Evolutionary conservation across 1,284 basidiomycete genomes (phyloP).

Genomic region (Puccinia horiana): DNA sequence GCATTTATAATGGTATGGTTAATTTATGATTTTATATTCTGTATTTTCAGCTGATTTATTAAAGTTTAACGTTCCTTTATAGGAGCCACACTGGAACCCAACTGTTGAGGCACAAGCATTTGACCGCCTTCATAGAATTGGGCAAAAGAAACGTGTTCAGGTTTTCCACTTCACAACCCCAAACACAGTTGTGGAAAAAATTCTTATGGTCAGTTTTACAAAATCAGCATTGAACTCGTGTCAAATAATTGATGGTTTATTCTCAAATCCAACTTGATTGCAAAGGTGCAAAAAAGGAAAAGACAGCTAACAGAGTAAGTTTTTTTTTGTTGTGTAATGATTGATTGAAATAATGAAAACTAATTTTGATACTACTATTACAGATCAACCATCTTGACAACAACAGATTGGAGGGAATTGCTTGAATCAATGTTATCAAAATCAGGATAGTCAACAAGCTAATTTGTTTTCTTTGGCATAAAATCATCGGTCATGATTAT

Average conservation of each 20-base stretch:
- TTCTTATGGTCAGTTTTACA: neutral
- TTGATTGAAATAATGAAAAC: neutral
- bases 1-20: constrained; percentile 20
- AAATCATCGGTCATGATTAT: neutral
- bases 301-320: constrained; percentile 19
- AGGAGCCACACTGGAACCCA: constrained; percentile 56
- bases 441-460: no score
- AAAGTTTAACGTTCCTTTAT: constrained; percentile 18
- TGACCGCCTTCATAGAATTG: constrained; percentile 58
- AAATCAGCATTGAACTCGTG: neutral
- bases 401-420: constrained; percentile 7
- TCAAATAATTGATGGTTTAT: neutral
- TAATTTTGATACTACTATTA: neutral
- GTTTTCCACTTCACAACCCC: constrained; percentile 28
- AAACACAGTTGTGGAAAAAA: constrained; percentile 25
- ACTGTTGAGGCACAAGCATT: constrained; percentile 58
- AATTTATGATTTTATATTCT: neutral
- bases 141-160: constrained; percentile 51
- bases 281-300: constrained; percentile 1
- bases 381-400: neutral
- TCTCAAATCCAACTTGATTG: neutral
- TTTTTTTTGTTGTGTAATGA: neutral
- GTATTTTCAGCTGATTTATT: neutral
- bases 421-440: neutral
- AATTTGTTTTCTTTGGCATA: neutral